These are phyloP conservation scores for Corylus avellana DNA, from an alignment of 306 rosid species.

Conservation along the genomic window DNA sequence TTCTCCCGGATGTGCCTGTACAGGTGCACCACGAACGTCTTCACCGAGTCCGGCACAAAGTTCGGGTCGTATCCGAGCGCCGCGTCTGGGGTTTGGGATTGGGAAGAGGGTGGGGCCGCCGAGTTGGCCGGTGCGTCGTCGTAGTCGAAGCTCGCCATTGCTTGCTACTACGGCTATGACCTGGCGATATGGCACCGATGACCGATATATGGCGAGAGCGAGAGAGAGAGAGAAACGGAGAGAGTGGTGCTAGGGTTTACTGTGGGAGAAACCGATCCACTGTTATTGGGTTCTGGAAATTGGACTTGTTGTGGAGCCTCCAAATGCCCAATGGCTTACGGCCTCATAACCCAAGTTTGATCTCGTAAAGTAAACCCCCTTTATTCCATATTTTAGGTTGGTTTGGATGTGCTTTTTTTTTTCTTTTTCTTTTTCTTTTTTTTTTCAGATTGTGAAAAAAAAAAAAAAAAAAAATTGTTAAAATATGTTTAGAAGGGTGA, in stretches of 20 bases:
- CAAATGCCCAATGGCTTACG: neutral
- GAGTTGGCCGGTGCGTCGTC: conserved; percentile 51
- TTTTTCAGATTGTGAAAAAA: too few relatives aligned
- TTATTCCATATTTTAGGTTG: too few relatives aligned
- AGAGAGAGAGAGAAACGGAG: neutral
- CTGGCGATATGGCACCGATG: neutral
- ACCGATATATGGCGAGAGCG: too few relatives aligned
- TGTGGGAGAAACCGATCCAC: neutral
- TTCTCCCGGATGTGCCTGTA: conserved; percentile 96
- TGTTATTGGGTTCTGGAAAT: neutral
- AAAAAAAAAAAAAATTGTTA: too few relatives aligned
- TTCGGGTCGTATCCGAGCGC: conserved; percentile 76
- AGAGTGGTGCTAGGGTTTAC: conserved; percentile 31
- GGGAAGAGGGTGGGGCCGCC: conserved; percentile 37
- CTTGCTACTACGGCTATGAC: neutral
- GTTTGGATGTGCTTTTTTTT: too few relatives aligned
- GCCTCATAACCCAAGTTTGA: neutral
- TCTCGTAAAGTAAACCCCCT: neutral
- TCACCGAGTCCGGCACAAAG: conserved; percentile 85
- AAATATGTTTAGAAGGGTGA: too few relatives aligned
- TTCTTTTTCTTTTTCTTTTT: too few relatives aligned
- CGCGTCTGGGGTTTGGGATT: conserved; percentile 45
- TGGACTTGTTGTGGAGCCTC: neutral
- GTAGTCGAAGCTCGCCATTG: conserved; percentile 64
- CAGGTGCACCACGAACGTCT: conserved; percentile 80